phyloP scores from a whole-genome alignment of 768 basidiomycete species.

The Mycena olivaceomarginata region DNA sequence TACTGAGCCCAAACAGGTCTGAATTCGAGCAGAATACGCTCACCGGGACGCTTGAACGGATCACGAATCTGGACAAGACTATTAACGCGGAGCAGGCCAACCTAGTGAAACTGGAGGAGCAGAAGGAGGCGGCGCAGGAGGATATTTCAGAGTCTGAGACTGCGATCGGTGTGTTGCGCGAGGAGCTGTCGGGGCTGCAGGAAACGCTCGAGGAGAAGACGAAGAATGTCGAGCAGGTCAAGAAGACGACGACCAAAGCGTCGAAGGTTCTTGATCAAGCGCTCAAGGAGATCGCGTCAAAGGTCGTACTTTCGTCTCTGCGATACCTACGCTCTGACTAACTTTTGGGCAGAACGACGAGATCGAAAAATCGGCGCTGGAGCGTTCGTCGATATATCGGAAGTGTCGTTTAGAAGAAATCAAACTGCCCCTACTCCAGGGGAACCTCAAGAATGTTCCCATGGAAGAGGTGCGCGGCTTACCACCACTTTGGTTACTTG shows the following conservation, averaged over 20 bases:
- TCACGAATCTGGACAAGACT: constrained; percentile 71
- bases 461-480: constrained; percentile 89
- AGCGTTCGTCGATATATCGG: constrained; percentile 91
- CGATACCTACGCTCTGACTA: constrained; percentile 48
- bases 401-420: constrained; percentile 97
- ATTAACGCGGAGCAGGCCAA: constrained; percentile 72
- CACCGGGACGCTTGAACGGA: constrained; percentile 76
- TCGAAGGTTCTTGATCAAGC: constrained; percentile 89
- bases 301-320: constrained; percentile 66
- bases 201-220: constrained; percentile 84
- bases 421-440: constrained; percentile 83
- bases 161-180: constrained; percentile 72
- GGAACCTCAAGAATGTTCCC: constrained; percentile 90
- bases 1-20: constrained; percentile 66
- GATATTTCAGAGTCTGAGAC: constrained; percentile 79
- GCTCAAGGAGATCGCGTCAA: constrained; percentile 91
- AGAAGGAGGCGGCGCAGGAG: constrained; percentile 71
- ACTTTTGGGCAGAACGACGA: constrained; percentile 80
- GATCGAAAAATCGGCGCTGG: constrained; percentile 91
- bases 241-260: constrained; percentile 81
- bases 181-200: constrained; percentile 77
- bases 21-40: constrained; percentile 91
- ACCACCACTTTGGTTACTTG: not conserved
- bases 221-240: constrained; percentile 84
- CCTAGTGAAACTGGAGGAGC: constrained; percentile 71